These are phyloP conservation scores for Astrocystis sublimbata DNA, from an alignment of 495 filamentous ascomycete genomes.

Conservation along the genomic window DNA sequence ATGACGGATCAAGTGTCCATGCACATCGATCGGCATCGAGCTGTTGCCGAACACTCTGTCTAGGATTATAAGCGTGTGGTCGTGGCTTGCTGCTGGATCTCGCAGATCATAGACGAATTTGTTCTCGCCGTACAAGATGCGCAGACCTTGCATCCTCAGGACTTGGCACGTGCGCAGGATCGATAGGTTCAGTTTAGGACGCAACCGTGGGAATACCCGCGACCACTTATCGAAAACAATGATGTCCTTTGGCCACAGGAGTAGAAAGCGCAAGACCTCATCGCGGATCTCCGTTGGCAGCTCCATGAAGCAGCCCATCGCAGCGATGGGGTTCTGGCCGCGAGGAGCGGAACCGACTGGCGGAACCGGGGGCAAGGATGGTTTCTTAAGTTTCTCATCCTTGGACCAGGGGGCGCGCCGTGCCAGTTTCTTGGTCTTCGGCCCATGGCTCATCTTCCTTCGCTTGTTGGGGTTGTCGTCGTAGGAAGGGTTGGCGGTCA, in stretches of 20 bases:
- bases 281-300: conserved; percentile 39
- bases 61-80: neutral
- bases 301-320: conserved; percentile 1
- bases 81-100: conserved; percentile 25
- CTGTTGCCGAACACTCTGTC: neutral
- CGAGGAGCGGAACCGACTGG: neutral
- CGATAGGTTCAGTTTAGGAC: conserved; percentile 23
- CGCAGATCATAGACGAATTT: conserved; percentile 42
- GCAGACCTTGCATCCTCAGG: conserved; percentile 30
- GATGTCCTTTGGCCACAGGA: conserved; percentile 36
- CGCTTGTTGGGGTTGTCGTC: neutral
- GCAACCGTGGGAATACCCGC: conserved; percentile 21
- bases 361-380: neutral
- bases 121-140: conserved; percentile 44
- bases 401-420: conserved; percentile 11
- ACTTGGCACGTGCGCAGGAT: conserved; percentile 37
- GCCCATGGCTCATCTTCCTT: neutral
- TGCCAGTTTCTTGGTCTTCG: neutral
- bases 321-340: neutral
- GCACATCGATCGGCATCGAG: conserved; percentile 35
- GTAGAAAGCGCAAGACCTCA: conserved; percentile 37
- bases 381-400: conserved; percentile 17
- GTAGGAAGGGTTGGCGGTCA: neutral
- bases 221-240: conserved; percentile 39
- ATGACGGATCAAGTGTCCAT: conserved; percentile 40